These are phyloP conservation scores for Colletotrichum simmondsii DNA, from an alignment of 2,329 filamentous ascomycete species.

Conservation along the genomic window DNA sequence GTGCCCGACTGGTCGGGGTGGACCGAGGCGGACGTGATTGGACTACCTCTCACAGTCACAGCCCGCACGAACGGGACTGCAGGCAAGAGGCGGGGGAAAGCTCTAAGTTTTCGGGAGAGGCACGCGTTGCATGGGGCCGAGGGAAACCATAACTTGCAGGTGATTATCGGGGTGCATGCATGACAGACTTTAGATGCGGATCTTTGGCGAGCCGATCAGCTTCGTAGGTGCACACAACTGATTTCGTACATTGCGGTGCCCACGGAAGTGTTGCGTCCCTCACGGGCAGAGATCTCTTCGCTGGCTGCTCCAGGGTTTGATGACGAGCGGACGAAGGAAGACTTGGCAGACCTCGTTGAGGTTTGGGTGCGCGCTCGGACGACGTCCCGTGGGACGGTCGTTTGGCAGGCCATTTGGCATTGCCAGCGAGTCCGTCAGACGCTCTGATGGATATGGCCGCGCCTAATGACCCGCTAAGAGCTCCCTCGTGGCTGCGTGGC, in stretches of 20 bases:
- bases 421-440: slow-evolving; percentile 14
- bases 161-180: slow-evolving; percentile 13
- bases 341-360: not conserved
- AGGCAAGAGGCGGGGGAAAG: slow-evolving; percentile 9
- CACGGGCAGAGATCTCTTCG: not conserved
- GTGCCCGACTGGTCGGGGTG: not conserved
- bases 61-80: slow-evolving; percentile 9
- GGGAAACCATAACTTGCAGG: slow-evolving; percentile 5
- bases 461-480: not conserved
- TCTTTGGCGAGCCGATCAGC: not conserved
- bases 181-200: not conserved
- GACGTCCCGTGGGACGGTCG: slow-evolving; percentile 10
- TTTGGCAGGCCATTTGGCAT: slow-evolving; percentile 13
- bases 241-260: too few species aligned
- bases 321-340: slow-evolving; percentile 4
- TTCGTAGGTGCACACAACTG: not conserved
- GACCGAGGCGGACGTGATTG: not conserved
- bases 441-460: slow-evolving; percentile 11
- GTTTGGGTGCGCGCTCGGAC: slow-evolving; percentile 12
- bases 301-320: not conserved
- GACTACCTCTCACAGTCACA: not conserved
- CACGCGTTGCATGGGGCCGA: slow-evolving; percentile 10
- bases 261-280: not conserved
- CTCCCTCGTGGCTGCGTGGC: slow-evolving; percentile 11
- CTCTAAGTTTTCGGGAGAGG: not conserved